These are phyloP conservation scores for Endothia cerciana DNA, from an alignment of 2,329 filamentous ascomycete genomes.

Conservation along the genomic window DNA sequence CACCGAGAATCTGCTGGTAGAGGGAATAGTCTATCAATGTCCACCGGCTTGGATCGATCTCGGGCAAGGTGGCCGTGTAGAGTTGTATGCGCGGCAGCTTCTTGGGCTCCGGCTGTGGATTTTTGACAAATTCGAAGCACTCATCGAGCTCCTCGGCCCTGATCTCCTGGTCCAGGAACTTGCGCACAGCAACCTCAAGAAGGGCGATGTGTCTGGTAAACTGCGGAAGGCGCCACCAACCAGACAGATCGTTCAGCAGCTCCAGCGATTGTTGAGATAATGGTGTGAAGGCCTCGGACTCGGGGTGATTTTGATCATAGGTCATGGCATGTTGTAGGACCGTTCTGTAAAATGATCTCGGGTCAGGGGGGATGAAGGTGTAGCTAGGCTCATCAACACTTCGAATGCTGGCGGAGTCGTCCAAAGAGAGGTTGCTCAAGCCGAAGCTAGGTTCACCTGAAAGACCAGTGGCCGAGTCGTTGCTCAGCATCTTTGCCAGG, in stretches of 20 bases:
- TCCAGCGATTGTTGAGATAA: constrained; percentile 82
- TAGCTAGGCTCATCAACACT: constrained; percentile 70
- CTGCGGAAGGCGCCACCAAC: constrained; percentile 87
- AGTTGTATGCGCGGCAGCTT: constrained; percentile 61
- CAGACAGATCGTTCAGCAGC: constrained; percentile 79
- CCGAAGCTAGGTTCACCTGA: constrained; percentile 70
- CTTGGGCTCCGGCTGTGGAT: constrained; percentile 67
- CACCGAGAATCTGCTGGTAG: constrained; percentile 76
- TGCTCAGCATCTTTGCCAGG: constrained; percentile 55
- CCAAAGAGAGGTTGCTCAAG: constrained; percentile 67
- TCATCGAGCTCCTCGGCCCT: constrained; percentile 80
- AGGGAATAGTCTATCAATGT: constrained; percentile 68
- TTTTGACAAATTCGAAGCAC: constrained; percentile 82
- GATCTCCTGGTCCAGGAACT: constrained; percentile 83
- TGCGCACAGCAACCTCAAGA: constrained; percentile 81
- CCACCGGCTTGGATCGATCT: constrained; percentile 66
- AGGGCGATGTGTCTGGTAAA: constrained; percentile 80
- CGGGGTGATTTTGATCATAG: constrained; percentile 62
- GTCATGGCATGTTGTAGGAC: constrained; percentile 78
- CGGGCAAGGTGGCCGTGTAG: constrained; percentile 54
- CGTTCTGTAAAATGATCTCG: constrained; percentile 80
- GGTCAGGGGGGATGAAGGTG: constrained; percentile 86
- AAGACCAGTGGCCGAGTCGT: constrained; percentile 44
- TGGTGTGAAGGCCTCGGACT: constrained; percentile 53
- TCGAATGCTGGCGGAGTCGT: constrained; percentile 55